Evolutionary conservation across 106 monocot species (phyloP), one percentile per base, ranked within the genome.

Genomic region (Allium cepa): DNA sequence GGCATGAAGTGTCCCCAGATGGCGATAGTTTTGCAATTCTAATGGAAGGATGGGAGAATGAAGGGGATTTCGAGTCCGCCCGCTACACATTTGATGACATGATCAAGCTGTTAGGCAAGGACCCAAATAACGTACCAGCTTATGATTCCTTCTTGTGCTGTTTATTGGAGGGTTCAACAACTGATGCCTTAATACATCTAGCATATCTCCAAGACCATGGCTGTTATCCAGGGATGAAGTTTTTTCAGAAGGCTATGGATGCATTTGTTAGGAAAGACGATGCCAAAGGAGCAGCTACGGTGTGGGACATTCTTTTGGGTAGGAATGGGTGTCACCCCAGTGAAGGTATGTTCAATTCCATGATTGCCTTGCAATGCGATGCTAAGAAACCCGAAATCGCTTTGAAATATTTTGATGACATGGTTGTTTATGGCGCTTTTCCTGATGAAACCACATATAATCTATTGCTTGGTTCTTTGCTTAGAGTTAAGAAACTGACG

Each of bases 41-140:
- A 14, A 79, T 94, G 2, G 94, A 94, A 56, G 94, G 90, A 0
- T 90, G 87, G 26, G 94, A 94, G 79, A 77, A 81, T 58, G 85
- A 81, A 46, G 69, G 59, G 6, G 82, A 90, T 22, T 16, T 47
- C 13, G 46, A 60, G 1, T 22, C 14, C 27, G 85, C 90, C 0
- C 76, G 71, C 13, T 71, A 74, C 57, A 71, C 76, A 53, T 83
- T 90, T 46, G 75, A 69, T 13, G 94, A 94, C 12, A 91, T 94
- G 94, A 59, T 81, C 15, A 47, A 17, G 5, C 2, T 14, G 7
- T 10, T 87, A 10, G 87, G 90, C 2, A 90, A 84, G 82, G 77
- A 81, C 15, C 85, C 82, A 8, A 15, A 27, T 17, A 83, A 90
- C 51, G 65, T 82, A 7, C 78, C 82, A 0, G 90, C 94, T 3